phyloP scores from a whole-genome alignment of 2,329 filamentous ascomycete genomes.

The Colletotrichum falcatum region DNA sequence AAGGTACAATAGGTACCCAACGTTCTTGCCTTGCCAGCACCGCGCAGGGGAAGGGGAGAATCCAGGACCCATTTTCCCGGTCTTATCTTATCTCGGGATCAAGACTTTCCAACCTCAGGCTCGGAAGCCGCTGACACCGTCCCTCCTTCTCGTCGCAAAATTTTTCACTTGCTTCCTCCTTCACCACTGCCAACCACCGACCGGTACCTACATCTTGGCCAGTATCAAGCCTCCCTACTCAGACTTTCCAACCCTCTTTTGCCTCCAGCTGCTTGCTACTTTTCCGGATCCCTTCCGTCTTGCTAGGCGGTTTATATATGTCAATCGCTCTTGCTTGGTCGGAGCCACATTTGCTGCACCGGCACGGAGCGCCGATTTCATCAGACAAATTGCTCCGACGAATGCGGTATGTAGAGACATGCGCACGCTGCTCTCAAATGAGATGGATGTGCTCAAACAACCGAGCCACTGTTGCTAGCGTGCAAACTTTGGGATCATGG shows the following conservation, averaged over 20 bases:
- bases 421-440: background rate
- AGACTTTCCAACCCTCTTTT: background rate
- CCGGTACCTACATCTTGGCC: background rate
- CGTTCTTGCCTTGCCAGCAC: too few species aligned
- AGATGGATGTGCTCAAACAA: background rate
- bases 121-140: background rate
- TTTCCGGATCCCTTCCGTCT: background rate
- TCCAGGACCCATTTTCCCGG: background rate
- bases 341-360: background rate
- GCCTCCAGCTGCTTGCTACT: too few species aligned
- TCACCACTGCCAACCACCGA: background rate
- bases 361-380: background rate
- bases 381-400: background rate
- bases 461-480: background rate
- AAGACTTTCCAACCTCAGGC: background rate
- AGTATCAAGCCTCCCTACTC: background rate
- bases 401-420: background rate
- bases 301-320: background rate
- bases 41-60: too few species aligned
- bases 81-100: constrained; percentile 1
- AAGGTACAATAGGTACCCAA: too few species aligned
- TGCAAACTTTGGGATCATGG: background rate
- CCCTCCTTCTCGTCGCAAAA: background rate
- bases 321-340: background rate
- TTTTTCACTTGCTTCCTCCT: background rate